Evolutionary conservation across 768 basidiomycete genomes (phyloP).

Genomic region (Lactarius sanguifluus): DNA sequence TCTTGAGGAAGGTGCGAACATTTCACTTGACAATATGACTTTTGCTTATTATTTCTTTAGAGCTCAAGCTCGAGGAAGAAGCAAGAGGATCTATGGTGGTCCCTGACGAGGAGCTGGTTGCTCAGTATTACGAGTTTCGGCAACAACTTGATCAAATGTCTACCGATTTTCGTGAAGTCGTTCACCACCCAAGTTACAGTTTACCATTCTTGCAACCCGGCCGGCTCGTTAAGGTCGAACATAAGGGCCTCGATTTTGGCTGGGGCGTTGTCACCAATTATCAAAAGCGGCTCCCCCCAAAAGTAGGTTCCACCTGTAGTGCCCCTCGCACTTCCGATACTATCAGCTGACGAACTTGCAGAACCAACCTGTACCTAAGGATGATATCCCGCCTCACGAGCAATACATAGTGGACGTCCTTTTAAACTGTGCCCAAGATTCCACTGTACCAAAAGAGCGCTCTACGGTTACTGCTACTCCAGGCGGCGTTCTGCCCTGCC

Average conservation of each 20-base stretch:
- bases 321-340: not conserved
- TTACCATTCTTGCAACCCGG: conserved; percentile 92
- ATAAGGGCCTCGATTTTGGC: conserved; percentile 87
- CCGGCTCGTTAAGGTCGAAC: conserved; percentile 86
- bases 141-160: conserved; percentile 89
- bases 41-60: conserved; percentile 41
- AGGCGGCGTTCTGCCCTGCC: conserved; percentile 74
- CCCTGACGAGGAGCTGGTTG: conserved; percentile 78
- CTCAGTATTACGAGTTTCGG: conserved; percentile 91
- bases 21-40: not conserved
- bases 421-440: conserved; percentile 70
- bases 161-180: conserved; percentile 85
- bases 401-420: conserved; percentile 94
- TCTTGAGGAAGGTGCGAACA: conserved; percentile 66
- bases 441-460: conserved; percentile 58
- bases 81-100: conserved; percentile 63
- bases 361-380: conserved; percentile 68
- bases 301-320: conserved; percentile 45
- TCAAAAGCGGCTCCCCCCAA: conserved; percentile 81
- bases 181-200: conserved; percentile 95
- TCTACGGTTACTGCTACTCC: conserved; percentile 56
- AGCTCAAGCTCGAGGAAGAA: conserved; percentile 72
- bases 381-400: conserved; percentile 77
- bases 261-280: conserved; percentile 96
- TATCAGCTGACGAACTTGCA: conserved; percentile 33